These are phyloP conservation scores for Globisporangium spiculum DNA, from an alignment of 352 stramenopile species.

Conservation along the genomic window DNA sequence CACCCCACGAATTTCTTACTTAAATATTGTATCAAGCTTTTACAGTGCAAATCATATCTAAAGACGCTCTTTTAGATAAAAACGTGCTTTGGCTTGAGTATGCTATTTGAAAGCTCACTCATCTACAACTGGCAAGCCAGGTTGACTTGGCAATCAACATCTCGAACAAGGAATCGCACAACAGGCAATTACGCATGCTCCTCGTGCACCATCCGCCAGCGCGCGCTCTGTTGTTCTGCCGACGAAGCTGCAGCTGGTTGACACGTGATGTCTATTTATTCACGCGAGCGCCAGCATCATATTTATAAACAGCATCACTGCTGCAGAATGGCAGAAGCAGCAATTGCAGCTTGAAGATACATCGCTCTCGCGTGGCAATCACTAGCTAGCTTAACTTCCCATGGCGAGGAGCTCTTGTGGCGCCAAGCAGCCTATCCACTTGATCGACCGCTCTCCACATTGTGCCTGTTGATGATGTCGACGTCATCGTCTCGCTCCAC, in stretches of 20 bases:
- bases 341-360: background rate
- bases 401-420: background rate
- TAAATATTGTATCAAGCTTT: background rate
- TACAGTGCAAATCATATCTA: background rate
- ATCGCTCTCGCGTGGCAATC: background rate
- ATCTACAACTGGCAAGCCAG: background rate
- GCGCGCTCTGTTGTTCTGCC: background rate
- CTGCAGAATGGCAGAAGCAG: background rate
- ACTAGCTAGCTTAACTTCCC: background rate
- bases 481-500: background rate
- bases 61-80: background rate
- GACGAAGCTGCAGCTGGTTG: background rate
- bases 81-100: background rate
- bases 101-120: background rate
- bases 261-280: background rate
- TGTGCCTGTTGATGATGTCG: background rate
- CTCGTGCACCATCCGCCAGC: background rate
- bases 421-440: background rate
- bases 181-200: background rate
- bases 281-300: background rate
- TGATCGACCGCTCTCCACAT: background rate
- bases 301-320: background rate
- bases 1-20: background rate
- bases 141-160: background rate
- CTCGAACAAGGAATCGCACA: background rate